Conservation (phyloP, 495 filamentous ascomycete genomes). For the Chlorociboria aeruginascens region DNA sequence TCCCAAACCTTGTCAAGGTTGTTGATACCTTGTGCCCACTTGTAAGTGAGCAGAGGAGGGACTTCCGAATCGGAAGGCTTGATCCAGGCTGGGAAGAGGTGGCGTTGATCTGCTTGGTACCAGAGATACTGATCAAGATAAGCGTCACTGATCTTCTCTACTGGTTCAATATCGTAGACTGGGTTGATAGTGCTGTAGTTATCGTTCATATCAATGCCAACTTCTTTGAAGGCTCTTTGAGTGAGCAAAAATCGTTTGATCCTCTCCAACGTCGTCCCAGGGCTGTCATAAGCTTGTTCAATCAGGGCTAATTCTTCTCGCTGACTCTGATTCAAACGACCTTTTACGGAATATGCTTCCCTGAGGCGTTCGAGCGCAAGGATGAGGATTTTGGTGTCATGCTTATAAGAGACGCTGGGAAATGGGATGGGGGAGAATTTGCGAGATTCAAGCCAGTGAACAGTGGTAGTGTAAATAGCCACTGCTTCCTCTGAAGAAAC, state of each 20-base stretch:
- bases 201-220: constrained; percentile 99
- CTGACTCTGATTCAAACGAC: constrained; percentile 92
- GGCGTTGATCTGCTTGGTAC: constrained; percentile 98
- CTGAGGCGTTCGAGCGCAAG: constrained; percentile 87
- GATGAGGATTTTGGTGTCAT: constrained; percentile 98
- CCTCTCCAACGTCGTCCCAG: constrained; percentile 86
- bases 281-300: constrained; percentile 97
- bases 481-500: constrained; percentile 98
- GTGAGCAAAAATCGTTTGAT: constrained; percentile 98
- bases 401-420: constrained; percentile 98
- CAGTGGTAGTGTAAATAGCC: constrained; percentile 96
- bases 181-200: constrained; percentile 99
- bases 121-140: constrained; percentile 98
- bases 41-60: constrained; percentile 91
- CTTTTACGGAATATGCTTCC: constrained; percentile 97
- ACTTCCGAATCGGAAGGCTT: constrained; percentile 99
- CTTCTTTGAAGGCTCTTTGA: constrained; percentile 97
- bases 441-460: constrained; percentile 96
- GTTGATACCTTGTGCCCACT: constrained; percentile 99
- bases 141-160: constrained; percentile 99
- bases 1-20: constrained; percentile 98
- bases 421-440: constrained; percentile 99
- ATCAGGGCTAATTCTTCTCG: constrained; percentile 95
- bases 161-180: constrained; percentile 97
- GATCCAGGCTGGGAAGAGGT: constrained; percentile 98